phyloP scores from a whole-genome alignment of 2,329 filamentous ascomycete species.

The Hymenoscyphus fraxineus region DNA sequence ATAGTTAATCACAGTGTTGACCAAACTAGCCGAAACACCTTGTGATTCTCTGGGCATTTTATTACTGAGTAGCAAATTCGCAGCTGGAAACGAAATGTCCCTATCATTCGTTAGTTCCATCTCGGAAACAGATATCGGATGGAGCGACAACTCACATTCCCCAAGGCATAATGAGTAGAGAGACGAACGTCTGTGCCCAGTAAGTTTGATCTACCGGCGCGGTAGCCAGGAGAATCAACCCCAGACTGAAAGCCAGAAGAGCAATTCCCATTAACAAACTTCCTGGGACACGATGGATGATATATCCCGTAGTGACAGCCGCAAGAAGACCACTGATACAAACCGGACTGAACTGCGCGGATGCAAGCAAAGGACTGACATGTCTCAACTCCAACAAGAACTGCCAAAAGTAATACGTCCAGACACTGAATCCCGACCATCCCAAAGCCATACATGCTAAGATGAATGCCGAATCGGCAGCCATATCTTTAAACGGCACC shows the following conservation, averaged over 20 bases:
- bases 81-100: slow-evolving; percentile 63
- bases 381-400: slow-evolving; percentile 28
- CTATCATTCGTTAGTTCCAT: slow-evolving; percentile 7
- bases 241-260: slow-evolving; percentile 39
- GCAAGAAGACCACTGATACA: slow-evolving; percentile 34
- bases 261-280: slow-evolving; percentile 37
- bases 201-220: slow-evolving; percentile 55
- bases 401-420: slow-evolving; percentile 30
- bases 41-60: slow-evolving; percentile 44
- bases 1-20: slow-evolving; percentile 66
- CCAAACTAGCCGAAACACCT: slow-evolving; percentile 51
- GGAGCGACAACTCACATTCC: slow-evolving; percentile 43
- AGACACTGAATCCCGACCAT: slow-evolving; percentile 32
- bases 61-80: slow-evolving; percentile 57
- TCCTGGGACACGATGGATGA: slow-evolving; percentile 33
- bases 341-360: slow-evolving; percentile 31
- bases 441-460: slow-evolving; percentile 28
- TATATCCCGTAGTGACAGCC: slow-evolving; percentile 35
- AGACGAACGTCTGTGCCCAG: slow-evolving; percentile 60
- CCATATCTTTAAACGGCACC: slow-evolving; percentile 51
- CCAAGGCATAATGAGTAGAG: slow-evolving; percentile 54
- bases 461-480: slow-evolving; percentile 48
- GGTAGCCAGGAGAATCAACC: slow-evolving; percentile 40
- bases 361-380: slow-evolving; percentile 31
- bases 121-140: not conserved